Conservation (phyloP, 345 rosid genomes). For the Bretschneidera sinensis region DNA sequence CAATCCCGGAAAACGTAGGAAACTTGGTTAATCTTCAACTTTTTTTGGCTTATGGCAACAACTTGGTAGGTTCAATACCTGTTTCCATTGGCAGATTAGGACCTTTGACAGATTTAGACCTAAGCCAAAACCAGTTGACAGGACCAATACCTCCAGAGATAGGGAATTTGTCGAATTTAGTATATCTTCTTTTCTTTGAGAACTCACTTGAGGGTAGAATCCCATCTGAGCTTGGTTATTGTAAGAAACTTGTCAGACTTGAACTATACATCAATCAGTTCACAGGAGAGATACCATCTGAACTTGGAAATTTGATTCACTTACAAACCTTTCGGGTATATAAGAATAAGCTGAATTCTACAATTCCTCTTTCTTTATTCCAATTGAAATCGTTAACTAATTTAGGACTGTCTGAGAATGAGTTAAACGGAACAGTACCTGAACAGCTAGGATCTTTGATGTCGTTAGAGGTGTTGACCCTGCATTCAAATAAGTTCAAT, state of each 20-base stretch:
- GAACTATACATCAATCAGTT: conserved; percentile 49
- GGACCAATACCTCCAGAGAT: conserved; percentile 59
- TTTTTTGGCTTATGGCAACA: conserved; percentile 37
- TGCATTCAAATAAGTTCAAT: conserved; percentile 55
- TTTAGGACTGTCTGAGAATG: conserved; percentile 62
- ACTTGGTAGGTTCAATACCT: conserved; percentile 59
- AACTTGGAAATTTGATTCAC: conserved; percentile 55
- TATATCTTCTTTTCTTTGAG: conserved; percentile 26
- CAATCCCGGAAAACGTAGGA: conserved; percentile 50
- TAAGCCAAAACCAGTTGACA: conserved; percentile 51
- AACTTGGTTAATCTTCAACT: conserved; percentile 54
- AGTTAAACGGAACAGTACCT: conserved; percentile 52
- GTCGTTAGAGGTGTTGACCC: conserved; percentile 54
- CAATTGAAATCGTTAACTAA: conserved; percentile 42
- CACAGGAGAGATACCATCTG: conserved; percentile 59
- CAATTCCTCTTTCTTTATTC: conserved; percentile 65
- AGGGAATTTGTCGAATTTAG: conserved; percentile 63
- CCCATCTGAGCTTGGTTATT: conserved; percentile 58
- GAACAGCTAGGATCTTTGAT: conserved; percentile 45
- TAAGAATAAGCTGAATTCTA: conserved; percentile 51
- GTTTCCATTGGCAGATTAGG: conserved; percentile 47
- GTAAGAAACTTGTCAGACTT: conserved; percentile 45
- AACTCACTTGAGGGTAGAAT: conserved; percentile 58
- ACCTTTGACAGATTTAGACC: conserved; percentile 47
- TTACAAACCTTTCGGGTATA: conserved; percentile 43